Evolutionary conservation across 164 flowering plant species (phyloP), one percentile per base, ranked within the genome.

Genomic region (Vitis labrusca): DNA sequence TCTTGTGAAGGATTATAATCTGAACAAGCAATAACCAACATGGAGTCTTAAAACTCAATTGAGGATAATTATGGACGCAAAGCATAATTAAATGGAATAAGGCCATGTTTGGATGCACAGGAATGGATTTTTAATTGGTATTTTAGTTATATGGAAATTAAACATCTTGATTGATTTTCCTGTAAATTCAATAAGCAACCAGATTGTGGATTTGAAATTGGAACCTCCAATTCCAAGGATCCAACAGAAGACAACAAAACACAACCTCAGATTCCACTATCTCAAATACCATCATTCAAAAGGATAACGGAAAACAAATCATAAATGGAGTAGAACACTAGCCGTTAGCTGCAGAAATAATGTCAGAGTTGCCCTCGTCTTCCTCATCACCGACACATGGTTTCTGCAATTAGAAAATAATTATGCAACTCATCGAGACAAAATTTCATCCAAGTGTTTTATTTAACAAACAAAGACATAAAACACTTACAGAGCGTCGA

Each of bases 1-100:
- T 84, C 90, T 27, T 73, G 32, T 10, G 77, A 59, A 49, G 61
- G 57, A 29, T 63, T 37, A 70, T 32, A 56, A 66, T 80, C 91
- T 85, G 78, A 49, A 44, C 23, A 62, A n/a, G 44, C 30, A 48
- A 57, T 3, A 53, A 13, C 49, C n/a, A 59, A 54, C 3, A 63
- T 52, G 12, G 55, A 15, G 48, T 58, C 10, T 59, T 61, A 61
- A 54, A 54, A 59, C 27, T 17, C 44, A 53, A 2, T 5, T 9
- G 27, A 49, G 30, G 51, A 23, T 17, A 54, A 32, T 3, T 14
- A 50, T 29, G 27, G 16, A 47, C 27, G 17, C 6, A n/a, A 37
- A 37, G 44, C 44, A 37, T 37, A 6, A 37, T 37, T 3, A 37
- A 3, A 37, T 37, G 0, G 44, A 37, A 0, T 8, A 17, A 37